Base-by-base conservation (phyloP, 257 asterid species). In the Capsicum baccatum region DNA sequence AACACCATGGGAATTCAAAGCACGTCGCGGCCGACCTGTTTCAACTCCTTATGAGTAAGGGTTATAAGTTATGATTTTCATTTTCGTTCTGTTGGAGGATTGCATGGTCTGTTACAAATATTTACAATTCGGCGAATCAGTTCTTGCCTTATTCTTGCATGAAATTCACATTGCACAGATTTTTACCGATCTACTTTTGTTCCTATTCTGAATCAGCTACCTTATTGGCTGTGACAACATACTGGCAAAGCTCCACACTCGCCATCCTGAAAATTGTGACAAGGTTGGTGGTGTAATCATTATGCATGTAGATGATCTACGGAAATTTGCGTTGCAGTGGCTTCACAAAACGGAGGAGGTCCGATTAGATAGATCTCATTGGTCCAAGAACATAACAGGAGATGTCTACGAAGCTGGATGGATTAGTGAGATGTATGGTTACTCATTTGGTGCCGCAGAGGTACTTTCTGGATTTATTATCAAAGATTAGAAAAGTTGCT, bases 371-470 rank as follows among this genome's bases (percentile, higher is more conserved):
- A 88, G 87, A 88, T 91, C 92, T 87, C 99, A 93, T 84, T 97
- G 97, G 97, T 90, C 99, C 52, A 93, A 86, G 87, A 88, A 93
- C 87, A 85, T 95, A 26, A 97, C 99, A 0, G 99, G 99, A 57
- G 99, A 97, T 85, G 85, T 95, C 66, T 97, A 97, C 54, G 99
- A 97, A 89, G 87, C 99, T 68, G 99, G 98, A 83, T 97, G 98
- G 99, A 95, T 97, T 70, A 97, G 98, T 83, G 98, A 97, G 92
- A 97, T 97, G 99, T 97, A 97, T 86, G 99, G 99, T 79, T 97
- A 97, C 93, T 92, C 98, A 66, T 97, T 97, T 81, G 99, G 94
- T 86, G 99, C 99, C 56, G 95, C 99, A 26, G 99, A 97, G 99
- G 99, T 97, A 92, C 70, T 82, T 84, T 19, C 3, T 47, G 35